Evolutionary conservation across 495 filamentous ascomycete genomes (phyloP), one percentile per base, ranked within the genome.

Genomic region (Aspergillus homomorphus): DNA sequence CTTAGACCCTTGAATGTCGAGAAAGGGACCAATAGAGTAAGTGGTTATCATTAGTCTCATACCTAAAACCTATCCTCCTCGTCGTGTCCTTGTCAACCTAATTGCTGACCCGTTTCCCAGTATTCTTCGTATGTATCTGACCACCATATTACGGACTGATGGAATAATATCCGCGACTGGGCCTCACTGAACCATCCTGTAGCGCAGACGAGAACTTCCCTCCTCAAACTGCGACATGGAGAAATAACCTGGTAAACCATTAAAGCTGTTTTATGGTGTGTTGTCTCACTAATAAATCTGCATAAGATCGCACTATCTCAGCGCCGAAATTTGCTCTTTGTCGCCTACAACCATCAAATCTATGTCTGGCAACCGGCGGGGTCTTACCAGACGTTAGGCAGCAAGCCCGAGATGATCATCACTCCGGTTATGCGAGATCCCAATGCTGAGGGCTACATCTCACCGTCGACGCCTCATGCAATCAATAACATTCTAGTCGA

Each of bases 401-500:
- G 72, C 0, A 67, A 77, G 28, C 86, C 90, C 4, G 77, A 82
- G 50, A 75, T 92, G 56, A 84, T 88, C 16, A 76, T 98, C 16
- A 76, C 75, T 16, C 89, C 90, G 0, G 79, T 78, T 0, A 73
- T 76, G 54, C 84, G 83, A 24, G 65, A 73, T 1, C 64, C 74
- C 1, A 45, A 58, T 12, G 68, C 83, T 0, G 58, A 57, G 7
- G 89, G 87, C 0, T 80, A 79, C 51, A 76, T 94, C 18, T 81
- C 89, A 58, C 66, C 52, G 0, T 33, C 44, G 0, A 69, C 77
- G 16, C 84, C 86, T 0, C 92, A 97, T 69, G 80, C 82, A 19
- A 83, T 96, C 54, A 97, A 95, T 64, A 82, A 87, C 55, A 72
- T 98, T 2, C 79, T 90, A 33, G 79, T 96, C 19, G 89, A 91